Evolutionary conservation across 192 early-diverging fungal genomes (phyloP).

Genomic region (Podila verticillata): DNA sequence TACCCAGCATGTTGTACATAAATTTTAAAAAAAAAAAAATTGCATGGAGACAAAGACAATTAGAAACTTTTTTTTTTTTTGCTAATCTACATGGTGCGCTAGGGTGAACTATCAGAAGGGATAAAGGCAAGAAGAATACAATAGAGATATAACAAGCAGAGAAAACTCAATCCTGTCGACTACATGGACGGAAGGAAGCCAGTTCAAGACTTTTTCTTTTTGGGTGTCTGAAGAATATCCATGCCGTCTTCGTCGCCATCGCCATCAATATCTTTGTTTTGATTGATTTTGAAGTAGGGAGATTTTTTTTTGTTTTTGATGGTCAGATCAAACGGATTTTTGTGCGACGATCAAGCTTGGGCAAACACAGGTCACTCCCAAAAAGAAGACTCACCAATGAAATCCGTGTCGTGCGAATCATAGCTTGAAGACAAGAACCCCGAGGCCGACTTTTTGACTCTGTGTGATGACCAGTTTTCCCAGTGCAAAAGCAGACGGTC

Average conservation of each 20-base stretch:
- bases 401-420: constrained; percentile 38
- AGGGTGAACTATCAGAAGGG: no score
- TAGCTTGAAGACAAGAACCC: constrained; percentile 21
- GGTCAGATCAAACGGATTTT: constrained; percentile 1
- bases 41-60: no score
- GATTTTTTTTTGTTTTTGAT: neutral
- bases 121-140: neutral
- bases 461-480: constrained; percentile 22
- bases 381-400: constrained; percentile 28
- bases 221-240: constrained; percentile 42
- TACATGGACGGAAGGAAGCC: neutral
- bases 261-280: constrained; percentile 49
- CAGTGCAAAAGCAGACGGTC: constrained; percentile 21
- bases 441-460: constrained; percentile 44
- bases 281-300: neutral
- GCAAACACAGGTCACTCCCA: no score
- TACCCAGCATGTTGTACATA: no score
- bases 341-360: no score
- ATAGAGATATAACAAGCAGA: neutral
- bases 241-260: constrained; percentile 44
- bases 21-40: no score
- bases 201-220: constrained; percentile 34
- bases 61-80: no score
- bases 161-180: neutral
- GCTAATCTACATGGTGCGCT: no score